Evolutionary conservation across 2,329 filamentous ascomycete genomes (phyloP).

Genomic region (Cladosporium sphaerospermum): DNA sequence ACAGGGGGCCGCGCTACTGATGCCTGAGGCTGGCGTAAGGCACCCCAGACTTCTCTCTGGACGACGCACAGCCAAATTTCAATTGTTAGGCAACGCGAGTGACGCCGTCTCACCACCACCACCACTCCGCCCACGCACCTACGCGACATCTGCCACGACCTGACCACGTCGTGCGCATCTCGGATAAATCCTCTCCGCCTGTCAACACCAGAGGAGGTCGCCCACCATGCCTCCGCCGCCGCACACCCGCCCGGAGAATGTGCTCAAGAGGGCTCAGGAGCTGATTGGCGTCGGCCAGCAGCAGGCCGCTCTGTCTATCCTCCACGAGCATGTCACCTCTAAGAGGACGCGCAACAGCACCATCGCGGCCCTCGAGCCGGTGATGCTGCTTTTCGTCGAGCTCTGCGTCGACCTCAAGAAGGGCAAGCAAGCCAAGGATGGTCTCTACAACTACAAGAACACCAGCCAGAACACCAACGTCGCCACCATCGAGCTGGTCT

Average conservation of each 20-base stretch:
- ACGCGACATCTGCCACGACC: slow-evolving; percentile 9
- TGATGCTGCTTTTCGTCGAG: slow-evolving; percentile 97
- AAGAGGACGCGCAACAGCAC: slow-evolving; percentile 97
- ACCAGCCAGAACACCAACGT: slow-evolving; percentile 99
- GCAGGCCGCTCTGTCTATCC: slow-evolving; percentile 82
- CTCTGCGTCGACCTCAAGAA: slow-evolving; percentile 96
- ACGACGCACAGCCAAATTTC: not conserved
- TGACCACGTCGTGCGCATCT: slow-evolving; percentile 12
- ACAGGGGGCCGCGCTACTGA: no score
- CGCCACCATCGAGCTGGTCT: slow-evolving; percentile 91
- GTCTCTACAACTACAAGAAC: slow-evolving; percentile 99
- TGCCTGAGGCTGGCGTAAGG: not conserved
- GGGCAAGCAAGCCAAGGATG: slow-evolving; percentile 97
- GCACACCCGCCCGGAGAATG: slow-evolving; percentile 98
- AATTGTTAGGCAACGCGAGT: not conserved
- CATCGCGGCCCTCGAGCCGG: slow-evolving; percentile 91
- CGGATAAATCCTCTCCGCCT: slow-evolving; percentile 4
- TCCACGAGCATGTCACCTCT: slow-evolving; percentile 98
- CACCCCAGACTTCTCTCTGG: no score
- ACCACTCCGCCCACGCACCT: slow-evolving; percentile 5
- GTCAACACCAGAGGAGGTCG: slow-evolving; percentile 11
- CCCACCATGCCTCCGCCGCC: slow-evolving; percentile 82
- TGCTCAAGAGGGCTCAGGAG: slow-evolving; percentile 96
- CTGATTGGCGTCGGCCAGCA: slow-evolving; percentile 96
- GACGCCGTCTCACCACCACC: slow-evolving; percentile 1